Percentiles rank a stretch among this genome's conserved stretches.
These are phyloP conservation scores for Aspergillus persii DNA, from an alignment of 2,329 filamentous ascomycete genomes.

Conservation along the genomic window DNA sequence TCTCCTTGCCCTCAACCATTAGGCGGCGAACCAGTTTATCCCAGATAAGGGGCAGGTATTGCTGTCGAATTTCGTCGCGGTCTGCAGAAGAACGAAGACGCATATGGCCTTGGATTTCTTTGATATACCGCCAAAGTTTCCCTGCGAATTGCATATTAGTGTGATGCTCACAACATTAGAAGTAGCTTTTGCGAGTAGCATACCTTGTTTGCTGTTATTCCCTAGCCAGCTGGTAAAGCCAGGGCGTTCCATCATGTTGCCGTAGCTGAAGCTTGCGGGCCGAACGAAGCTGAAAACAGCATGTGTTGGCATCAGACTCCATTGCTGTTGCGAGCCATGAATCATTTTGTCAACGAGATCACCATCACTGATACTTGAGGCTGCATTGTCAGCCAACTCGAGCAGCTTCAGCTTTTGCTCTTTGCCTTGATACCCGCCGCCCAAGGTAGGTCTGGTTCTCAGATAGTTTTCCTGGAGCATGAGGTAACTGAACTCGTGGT, in stretches of 20 bases:
- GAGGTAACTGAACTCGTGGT: slow-evolving; percentile 93
- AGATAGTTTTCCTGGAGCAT: slow-evolving; percentile 99
- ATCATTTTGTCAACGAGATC: slow-evolving; percentile 98
- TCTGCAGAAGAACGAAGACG: slow-evolving; percentile 86
- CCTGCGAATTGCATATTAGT: slow-evolving; percentile 29
- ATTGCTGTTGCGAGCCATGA: slow-evolving; percentile 95
- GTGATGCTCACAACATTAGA: neutral
- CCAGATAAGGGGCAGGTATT: slow-evolving; percentile 90
- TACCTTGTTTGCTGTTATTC: slow-evolving; percentile 84
- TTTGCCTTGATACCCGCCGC: slow-evolving; percentile 61
- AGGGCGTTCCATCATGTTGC: slow-evolving; percentile 68
- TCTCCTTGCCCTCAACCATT: slow-evolving; percentile 75
- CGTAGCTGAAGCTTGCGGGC: slow-evolving; percentile 82
- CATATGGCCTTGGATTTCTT: slow-evolving; percentile 97
- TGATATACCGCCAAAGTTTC: slow-evolving; percentile 73
- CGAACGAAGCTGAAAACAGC: slow-evolving; percentile 93
- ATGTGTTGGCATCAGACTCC: slow-evolving; percentile 96
- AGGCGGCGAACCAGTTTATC: slow-evolving; percentile 72
- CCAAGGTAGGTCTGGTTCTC: slow-evolving; percentile 69
- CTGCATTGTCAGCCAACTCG: slow-evolving; percentile 81
- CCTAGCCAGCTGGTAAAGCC: slow-evolving; percentile 90
- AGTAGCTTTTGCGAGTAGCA: slow-evolving; percentile 26
- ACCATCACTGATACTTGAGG: slow-evolving; percentile 94
- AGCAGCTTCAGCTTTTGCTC: slow-evolving; percentile 78
- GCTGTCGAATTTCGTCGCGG: slow-evolving; percentile 87